phyloP scores from a whole-genome alignment of 306 rosid genomes.

The Prunus mira region DNA sequence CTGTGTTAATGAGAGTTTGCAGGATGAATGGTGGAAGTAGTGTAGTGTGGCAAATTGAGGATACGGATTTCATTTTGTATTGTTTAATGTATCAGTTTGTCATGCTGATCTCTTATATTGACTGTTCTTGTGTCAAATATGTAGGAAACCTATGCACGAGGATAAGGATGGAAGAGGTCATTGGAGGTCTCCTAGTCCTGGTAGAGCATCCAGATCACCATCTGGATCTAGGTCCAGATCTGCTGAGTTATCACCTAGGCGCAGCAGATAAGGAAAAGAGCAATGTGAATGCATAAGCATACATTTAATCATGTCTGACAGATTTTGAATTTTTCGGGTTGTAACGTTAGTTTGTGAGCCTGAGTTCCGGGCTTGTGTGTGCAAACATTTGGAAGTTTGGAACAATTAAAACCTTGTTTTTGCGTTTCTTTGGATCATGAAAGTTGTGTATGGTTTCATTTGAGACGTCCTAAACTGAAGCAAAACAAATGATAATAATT shows the following conservation, averaged over 20 bases:
- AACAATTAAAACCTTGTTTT: neutral
- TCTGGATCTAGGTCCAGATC: conserved; percentile 80
- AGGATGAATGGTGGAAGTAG: neutral
- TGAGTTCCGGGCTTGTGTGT: conserved; percentile 22
- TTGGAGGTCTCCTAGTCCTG: conserved; percentile 63
- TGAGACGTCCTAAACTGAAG: too few relatives aligned
- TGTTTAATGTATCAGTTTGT: neutral
- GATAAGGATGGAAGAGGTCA: conserved; percentile 55
- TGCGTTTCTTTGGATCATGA: neutral
- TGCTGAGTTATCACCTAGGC: conserved; percentile 67
- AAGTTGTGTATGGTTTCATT: neutral
- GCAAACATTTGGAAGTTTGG: conserved; percentile 15
- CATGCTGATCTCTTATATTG: neutral
- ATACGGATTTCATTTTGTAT: neutral
- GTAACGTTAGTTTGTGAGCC: conserved; percentile 23
- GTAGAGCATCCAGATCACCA: conserved; percentile 76
- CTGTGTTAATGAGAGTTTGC: neutral
- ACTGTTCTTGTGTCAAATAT: conserved; percentile 9
- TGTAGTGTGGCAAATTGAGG: neutral
- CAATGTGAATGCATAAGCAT: neutral
- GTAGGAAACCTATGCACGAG: conserved; percentile 65
- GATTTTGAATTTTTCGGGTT: neutral
- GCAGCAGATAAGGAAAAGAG: conserved; percentile 40
- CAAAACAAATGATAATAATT: neutral
- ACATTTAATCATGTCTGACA: neutral